A percentile compares a stretch with the other conserved stretches of the same genome.
These are phyloP conservation scores for Cutaneotrichosporon curvatum DNA, from an alignment of 1,284 basidiomycete genomes.

Conservation along the genomic window DNA sequence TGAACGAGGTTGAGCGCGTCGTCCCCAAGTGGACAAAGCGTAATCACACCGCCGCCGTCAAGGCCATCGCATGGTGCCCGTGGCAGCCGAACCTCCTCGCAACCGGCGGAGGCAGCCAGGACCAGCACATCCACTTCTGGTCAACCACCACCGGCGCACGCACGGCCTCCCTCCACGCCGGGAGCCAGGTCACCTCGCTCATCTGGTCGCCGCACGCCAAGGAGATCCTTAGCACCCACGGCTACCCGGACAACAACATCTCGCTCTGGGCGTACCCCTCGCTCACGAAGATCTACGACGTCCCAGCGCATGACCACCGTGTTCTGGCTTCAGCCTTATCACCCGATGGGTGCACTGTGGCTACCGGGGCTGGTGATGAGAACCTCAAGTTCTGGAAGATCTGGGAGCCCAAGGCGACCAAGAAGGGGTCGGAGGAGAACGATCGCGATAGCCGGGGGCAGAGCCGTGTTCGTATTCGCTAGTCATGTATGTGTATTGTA, in stretches of 20 bases:
- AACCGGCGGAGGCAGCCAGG: conserved; percentile 88
- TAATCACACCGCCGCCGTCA: conserved; percentile 90
- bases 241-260: conserved; percentile 65
- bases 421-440: conserved; percentile 27
- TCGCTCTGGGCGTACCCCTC: conserved; percentile 51
- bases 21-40: conserved; percentile 83
- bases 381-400: conserved; percentile 64
- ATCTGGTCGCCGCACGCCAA: conserved; percentile 84
- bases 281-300: conserved; percentile 72
- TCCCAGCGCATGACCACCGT: conserved; percentile 85
- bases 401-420: conserved; percentile 38
- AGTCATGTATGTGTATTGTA: neutral
- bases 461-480: conserved; percentile 15
- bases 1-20: conserved; percentile 51
- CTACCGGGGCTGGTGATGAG: conserved; percentile 86
- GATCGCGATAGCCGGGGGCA: conserved; percentile 17
- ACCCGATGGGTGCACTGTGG: conserved; percentile 80
- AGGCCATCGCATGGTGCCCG: conserved; percentile 96
- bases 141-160: conserved; percentile 82
- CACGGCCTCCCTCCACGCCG: conserved; percentile 71
- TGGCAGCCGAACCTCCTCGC: conserved; percentile 91
- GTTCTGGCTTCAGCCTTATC: conserved; percentile 78
- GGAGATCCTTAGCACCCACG: conserved; percentile 88
- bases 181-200: conserved; percentile 85
- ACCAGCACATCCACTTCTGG: conserved; percentile 91